Conservation (phyloP, 768 basidiomycete genomes). For the Leccinum pellstonianum region DNA sequence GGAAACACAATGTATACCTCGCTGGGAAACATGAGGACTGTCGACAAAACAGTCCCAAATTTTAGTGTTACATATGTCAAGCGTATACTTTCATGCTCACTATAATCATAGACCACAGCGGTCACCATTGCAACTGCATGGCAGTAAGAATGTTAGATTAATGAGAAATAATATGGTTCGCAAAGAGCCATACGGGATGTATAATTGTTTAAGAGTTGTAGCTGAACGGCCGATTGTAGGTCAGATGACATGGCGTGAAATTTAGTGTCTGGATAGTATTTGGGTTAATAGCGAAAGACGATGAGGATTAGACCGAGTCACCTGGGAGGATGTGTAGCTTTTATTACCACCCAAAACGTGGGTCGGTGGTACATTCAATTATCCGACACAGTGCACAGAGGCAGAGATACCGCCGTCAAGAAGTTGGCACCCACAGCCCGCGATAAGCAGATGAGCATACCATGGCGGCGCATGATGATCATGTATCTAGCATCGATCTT, state of each 20-base stretch:
- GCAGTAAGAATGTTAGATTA: neutral
- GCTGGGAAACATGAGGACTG: neutral
- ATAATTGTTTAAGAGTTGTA: neutral
- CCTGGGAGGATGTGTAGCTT: neutral
- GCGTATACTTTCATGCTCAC: neutral
- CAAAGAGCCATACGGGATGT: neutral
- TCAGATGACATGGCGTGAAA: neutral
- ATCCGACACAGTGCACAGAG: neutral
- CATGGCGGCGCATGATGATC: neutral
- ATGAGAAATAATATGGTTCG: neutral
- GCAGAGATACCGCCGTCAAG: neutral
- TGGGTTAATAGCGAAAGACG: neutral
- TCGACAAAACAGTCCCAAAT: neutral
- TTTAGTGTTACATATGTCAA: neutral
- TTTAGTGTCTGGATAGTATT: neutral
- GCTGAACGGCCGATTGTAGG: neutral
- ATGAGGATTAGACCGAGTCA: neutral
- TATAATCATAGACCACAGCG: neutral
- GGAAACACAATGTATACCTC: neutral
- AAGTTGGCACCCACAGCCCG: neutral
- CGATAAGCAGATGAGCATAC: neutral
- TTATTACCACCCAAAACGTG: no score
- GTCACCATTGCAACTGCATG: neutral
- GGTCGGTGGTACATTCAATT: neutral
- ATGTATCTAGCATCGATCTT: neutral